phyloP scores from a whole-genome alignment of 371 early-diverging fungal species.

The Mucor lusitanicus region DNA sequence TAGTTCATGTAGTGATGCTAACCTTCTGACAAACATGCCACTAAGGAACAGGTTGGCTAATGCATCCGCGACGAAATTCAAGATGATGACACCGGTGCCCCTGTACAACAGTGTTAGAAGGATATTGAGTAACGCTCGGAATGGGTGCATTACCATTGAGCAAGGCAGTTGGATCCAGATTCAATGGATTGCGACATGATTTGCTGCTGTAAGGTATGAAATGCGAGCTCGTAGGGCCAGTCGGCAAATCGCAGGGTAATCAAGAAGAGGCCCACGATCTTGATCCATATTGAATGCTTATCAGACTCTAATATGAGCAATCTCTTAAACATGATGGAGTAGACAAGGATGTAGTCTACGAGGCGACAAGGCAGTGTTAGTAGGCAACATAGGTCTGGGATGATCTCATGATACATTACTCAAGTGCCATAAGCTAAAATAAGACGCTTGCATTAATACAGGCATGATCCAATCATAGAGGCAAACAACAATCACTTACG shows the following conservation, averaged over 20 bases:
- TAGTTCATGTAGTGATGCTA: not conserved
- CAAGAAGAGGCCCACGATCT: constrained; percentile 29
- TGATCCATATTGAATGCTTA: constrained; percentile 37
- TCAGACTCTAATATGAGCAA: constrained; percentile 40
- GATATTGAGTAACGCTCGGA: not conserved
- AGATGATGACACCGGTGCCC: constrained; percentile 46
- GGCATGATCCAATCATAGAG: not conserved
- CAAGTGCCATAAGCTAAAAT: constrained; percentile 33
- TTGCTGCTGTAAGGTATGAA: constrained; percentile 25
- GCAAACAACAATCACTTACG: constrained; percentile 27
- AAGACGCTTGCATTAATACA: not conserved
- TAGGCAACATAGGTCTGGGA: not conserved
- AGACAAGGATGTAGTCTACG: constrained; percentile 35
- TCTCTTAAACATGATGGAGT: constrained; percentile 46
- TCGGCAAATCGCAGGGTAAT: constrained; percentile 44
- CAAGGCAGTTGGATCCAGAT: constrained; percentile 36
- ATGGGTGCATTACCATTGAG: constrained; percentile 23
- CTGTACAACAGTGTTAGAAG: constrained; percentile 8
- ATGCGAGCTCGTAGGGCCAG: constrained; percentile 50
- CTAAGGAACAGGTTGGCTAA: constrained; percentile 46
- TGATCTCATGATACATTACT: constrained; percentile 7
- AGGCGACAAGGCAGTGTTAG: not conserved
- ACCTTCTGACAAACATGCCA: constrained; percentile 55
- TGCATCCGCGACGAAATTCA: constrained; percentile 46
- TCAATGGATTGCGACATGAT: constrained; percentile 27